Evolutionary conservation across 2,329 filamentous ascomycete genomes (phyloP).

Genomic region (Penicillium sp.): DNA sequence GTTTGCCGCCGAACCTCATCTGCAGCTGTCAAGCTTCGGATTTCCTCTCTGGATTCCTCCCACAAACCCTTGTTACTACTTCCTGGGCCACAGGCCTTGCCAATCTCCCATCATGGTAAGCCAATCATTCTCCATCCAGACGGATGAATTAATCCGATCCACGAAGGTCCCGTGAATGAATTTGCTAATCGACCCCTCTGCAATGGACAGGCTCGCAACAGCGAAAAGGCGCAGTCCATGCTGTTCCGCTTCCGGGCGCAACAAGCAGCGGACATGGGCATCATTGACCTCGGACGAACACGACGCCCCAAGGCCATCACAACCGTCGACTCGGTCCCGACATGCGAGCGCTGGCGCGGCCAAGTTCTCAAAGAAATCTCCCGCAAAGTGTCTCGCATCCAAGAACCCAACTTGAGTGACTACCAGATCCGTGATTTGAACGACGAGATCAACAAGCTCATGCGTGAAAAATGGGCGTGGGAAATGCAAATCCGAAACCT

Average conservation of each 20-base stretch:
- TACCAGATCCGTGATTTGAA: constrained; percentile 97
- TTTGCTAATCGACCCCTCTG: constrained; percentile 20
- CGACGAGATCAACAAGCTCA: constrained; percentile 98
- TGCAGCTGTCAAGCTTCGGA: constrained; percentile 22
- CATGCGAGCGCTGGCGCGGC: constrained; percentile 96
- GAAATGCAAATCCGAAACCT: constrained; percentile 92
- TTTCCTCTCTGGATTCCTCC: constrained; percentile 20
- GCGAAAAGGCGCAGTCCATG: constrained; percentile 99
- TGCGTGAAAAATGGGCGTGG: constrained; percentile 99
- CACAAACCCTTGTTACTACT: constrained; percentile 13
- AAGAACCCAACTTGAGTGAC: constrained; percentile 84
- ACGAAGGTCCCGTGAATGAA: neutral
- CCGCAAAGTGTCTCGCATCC: constrained; percentile 93
- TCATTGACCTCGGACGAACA: constrained; percentile 85
- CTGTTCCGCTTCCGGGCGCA: constrained; percentile 98
- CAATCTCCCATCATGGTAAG: constrained; percentile 30
- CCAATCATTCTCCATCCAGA: neutral
- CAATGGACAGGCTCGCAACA: constrained; percentile 73
- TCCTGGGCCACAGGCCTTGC: constrained; percentile 12
- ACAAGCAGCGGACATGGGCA: constrained; percentile 91
- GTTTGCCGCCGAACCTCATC: constrained; percentile 27
- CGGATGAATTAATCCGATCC: too few relatives aligned
- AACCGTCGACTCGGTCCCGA: constrained; percentile 72
- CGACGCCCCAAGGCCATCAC: constrained; percentile 89
- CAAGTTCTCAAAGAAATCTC: constrained; percentile 96